These are phyloP conservation scores for barley (Hordeum vulgare) DNA, from an alignment of 176 grass and related monocot genomes.

Conservation along the genomic window DNA sequence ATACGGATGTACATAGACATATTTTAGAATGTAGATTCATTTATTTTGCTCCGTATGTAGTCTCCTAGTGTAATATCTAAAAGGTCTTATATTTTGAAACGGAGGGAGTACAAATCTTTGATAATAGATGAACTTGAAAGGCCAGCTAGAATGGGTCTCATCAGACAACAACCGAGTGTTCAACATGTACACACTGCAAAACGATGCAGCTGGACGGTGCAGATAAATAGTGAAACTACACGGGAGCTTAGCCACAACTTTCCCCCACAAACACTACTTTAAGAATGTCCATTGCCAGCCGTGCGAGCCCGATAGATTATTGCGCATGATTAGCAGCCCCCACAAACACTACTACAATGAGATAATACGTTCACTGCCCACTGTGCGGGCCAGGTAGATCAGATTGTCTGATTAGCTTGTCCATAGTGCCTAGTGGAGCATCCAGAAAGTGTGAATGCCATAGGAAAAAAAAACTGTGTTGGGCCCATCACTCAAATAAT, in stretches of 20 bases:
- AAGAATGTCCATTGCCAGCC: not conserved
- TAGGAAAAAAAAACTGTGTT: not conserved
- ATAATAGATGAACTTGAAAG: conserved; percentile 3
- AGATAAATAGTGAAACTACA: no score
- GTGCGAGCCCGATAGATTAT: not conserved
- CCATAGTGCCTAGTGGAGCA: not conserved
- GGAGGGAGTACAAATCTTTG: not conserved
- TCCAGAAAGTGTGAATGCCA: not conserved
- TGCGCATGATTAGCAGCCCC: not conserved
- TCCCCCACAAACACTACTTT: conserved; percentile 1
- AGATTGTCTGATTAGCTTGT: conserved; percentile 13
- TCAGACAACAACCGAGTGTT: not conserved
- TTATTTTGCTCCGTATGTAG: no score
- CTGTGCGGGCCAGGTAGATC: not conserved
- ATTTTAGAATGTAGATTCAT: no score
- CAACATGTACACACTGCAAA: not conserved
- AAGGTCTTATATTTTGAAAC: no score
- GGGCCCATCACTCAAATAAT: conserved; percentile 18
- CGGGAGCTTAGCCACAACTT: no score
- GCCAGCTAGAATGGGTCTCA: not conserved
- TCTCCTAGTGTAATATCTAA: no score
- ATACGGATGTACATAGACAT: no score
- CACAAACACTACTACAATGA: no score
- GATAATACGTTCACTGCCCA: not conserved
- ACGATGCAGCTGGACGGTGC: not conserved